A percentile compares a stretch with the other conserved stretches of the same genome.
Evolutionary conservation across 306 rosid species (phyloP).

Genomic region (Vigna nakashimae): DNA sequence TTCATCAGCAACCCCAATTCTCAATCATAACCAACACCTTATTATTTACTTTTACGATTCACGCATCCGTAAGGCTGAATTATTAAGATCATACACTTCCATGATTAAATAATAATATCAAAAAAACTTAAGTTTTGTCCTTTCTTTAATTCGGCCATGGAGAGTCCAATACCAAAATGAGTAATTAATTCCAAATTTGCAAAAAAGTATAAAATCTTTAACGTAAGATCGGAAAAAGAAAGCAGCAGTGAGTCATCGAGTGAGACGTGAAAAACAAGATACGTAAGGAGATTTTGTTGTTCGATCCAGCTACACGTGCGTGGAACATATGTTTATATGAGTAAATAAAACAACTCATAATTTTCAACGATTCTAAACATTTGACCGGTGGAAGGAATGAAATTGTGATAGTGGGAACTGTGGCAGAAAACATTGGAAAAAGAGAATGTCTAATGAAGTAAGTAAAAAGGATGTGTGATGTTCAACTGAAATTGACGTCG

Average conservation of each 20-base stretch:
- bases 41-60: not conserved
- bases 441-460: not conserved
- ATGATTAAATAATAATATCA: not conserved
- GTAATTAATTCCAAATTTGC: not conserved
- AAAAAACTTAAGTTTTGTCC: not conserved
- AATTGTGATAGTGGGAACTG: no score
- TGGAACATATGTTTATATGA: not conserved
- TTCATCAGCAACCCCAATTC: not conserved
- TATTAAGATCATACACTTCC: not conserved
- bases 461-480: not conserved
- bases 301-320: not conserved
- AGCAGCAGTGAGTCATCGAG: not conserved
- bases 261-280: not conserved
- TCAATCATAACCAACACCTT: not conserved
- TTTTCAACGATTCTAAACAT: not conserved
- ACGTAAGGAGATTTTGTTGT: not conserved
- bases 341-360: not conserved
- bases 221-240: not conserved
- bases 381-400: not conserved
- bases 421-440: no score
- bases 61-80: not conserved
- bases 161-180: not conserved
- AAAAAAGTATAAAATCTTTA: not conserved
- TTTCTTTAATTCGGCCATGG: not conserved
- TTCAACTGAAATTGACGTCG: slow-evolving; percentile 58